These are phyloP conservation scores for Solanum virginianum DNA, from an alignment of 257 asterid species.

Conservation along the genomic window DNA sequence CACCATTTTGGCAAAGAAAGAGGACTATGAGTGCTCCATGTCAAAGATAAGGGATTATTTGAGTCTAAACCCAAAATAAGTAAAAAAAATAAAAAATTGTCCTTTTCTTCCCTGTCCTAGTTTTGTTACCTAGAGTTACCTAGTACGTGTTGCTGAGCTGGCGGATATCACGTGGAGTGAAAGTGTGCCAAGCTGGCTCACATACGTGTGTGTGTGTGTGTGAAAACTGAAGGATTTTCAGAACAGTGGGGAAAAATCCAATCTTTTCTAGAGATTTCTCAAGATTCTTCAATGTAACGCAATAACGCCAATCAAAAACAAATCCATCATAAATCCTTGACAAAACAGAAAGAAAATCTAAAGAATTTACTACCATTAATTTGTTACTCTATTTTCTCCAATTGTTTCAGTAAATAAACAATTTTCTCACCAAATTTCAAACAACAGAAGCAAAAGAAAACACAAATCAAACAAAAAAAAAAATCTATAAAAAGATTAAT, in stretches of 20 bases:
- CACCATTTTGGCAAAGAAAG: not conserved
- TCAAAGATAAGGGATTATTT: not conserved
- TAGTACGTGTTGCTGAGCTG: fast-evolving
- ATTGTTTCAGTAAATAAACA: not conserved
- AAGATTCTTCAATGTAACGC: not conserved
- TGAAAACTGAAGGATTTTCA: not conserved
- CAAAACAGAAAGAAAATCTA: not conserved
- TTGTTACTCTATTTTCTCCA: not conserved
- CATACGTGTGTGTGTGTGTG: not conserved
- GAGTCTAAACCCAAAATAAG: not conserved
- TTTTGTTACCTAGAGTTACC: not conserved
- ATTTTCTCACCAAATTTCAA: not conserved
- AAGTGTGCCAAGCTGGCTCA: not conserved
- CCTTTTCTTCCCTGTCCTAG: not conserved
- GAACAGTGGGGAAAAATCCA: not conserved
- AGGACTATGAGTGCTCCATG: not conserved
- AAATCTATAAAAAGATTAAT: not conserved
- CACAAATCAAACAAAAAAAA: not conserved
- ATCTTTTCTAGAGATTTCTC: not conserved
- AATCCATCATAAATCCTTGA: not conserved
- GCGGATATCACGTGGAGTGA: not conserved
- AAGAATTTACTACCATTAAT: not conserved
- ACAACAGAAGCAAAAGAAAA: not conserved
- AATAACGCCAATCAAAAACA: not conserved
- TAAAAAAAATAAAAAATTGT: not conserved